Evolutionary conservation across 129 eudicot species (phyloP).

Genomic region (Calendula officinalis): DNA sequence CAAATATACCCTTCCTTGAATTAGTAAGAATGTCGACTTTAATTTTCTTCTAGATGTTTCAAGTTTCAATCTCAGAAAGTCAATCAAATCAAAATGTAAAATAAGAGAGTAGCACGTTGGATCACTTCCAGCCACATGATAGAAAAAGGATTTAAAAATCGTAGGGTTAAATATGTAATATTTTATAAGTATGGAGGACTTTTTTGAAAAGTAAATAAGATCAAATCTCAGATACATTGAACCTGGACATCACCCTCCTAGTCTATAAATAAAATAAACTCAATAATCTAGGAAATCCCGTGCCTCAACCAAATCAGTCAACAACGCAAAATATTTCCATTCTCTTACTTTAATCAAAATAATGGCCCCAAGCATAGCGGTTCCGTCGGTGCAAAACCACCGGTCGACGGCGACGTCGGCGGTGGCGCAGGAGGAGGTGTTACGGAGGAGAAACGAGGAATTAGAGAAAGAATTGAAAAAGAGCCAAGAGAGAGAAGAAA

Average conservation of each 20-base stretch:
- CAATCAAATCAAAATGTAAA: background rate
- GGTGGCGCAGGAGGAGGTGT: constrained; percentile 36
- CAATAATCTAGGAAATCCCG: background rate
- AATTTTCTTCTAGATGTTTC: no score
- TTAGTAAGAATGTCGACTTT: no score
- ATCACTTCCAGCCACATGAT: constrained; percentile 14
- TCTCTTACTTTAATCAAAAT: background rate
- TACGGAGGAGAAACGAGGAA: constrained; percentile 67
- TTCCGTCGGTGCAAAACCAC: constrained; percentile 13
- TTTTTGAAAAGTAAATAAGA: background rate
- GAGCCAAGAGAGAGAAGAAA: constrained; percentile 69
- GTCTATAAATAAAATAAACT: constrained; percentile 17
- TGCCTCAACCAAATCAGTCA: background rate
- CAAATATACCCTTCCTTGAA: no score
- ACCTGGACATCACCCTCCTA: constrained; percentile 15
- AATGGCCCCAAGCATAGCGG: constrained; percentile 21
- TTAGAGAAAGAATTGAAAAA: constrained; percentile 56
- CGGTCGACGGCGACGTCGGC: background rate
- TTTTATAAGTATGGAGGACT: background rate
- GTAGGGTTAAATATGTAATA: background rate
- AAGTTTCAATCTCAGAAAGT: no score
- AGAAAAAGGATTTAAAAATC: background rate
- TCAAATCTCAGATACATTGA: constrained; percentile 23
- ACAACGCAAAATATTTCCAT: background rate
- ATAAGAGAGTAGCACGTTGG: background rate